Evolutionary conservation across 2,329 filamentous ascomycete genomes (phyloP).

Genomic region (Sporothrix protearum): DNA sequence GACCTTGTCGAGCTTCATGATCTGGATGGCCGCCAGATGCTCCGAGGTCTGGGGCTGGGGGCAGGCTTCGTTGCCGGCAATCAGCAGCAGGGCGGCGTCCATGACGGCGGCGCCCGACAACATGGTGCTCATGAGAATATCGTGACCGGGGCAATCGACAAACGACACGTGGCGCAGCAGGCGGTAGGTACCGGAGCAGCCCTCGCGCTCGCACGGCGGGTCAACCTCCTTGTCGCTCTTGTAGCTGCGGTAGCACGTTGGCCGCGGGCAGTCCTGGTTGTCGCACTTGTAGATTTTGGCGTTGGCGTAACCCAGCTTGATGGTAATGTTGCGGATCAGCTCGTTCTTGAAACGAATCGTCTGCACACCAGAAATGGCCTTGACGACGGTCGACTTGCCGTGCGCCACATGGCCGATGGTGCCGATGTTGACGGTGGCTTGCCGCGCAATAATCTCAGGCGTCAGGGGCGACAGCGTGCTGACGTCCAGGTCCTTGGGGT

Average conservation of each 20-base stretch:
- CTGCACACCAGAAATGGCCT: conserved; percentile 98
- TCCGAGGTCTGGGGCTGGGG: conserved; percentile 98
- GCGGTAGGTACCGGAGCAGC: conserved; percentile 82
- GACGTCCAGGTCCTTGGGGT: conserved; percentile 84
- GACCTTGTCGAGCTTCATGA: conserved; percentile 99
- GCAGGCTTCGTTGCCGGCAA: conserved; percentile 97
- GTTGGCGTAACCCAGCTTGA: conserved; percentile 99
- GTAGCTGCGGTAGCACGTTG: conserved; percentile 93
- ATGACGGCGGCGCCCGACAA: conserved; percentile 98
- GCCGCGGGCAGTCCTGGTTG: conserved; percentile 82
- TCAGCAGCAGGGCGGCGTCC: conserved; percentile 93
- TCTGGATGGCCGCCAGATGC: conserved; percentile 97
- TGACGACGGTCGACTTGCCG: conserved; percentile 98
- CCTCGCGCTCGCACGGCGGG: conserved; percentile 89
- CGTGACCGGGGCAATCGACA: conserved; percentile 98
- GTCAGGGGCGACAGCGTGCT: conserved; percentile 77
- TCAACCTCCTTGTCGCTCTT: conserved; percentile 99
- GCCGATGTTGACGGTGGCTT: conserved; percentile 98
- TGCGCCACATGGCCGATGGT: conserved; percentile 98
- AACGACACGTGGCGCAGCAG: conserved; percentile 94
- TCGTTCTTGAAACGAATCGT: conserved; percentile 99
- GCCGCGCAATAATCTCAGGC: conserved; percentile 93
- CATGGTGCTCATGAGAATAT: conserved; percentile 99
- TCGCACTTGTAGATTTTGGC: conserved; percentile 99
- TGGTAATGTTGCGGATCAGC: conserved; percentile 97